Conservation (phyloP, 331 rosid genomes). For the Prunus yedoensis region DNA sequence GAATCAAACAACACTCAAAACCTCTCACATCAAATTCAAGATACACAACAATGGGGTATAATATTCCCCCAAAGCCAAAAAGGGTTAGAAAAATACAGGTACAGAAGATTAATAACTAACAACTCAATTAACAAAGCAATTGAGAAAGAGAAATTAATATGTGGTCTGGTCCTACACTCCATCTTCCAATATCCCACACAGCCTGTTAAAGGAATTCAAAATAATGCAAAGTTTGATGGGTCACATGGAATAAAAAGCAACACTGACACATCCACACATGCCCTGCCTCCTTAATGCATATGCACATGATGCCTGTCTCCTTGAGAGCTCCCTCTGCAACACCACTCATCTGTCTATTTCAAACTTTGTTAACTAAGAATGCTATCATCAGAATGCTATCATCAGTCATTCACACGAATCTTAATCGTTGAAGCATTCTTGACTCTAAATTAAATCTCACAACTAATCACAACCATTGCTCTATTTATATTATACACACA, state of each 20-base stretch:
- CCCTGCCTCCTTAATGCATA: constrained; percentile 63
- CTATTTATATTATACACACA: not conserved
- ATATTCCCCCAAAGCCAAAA: constrained; percentile 11
- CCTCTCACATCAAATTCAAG: constrained; percentile 20
- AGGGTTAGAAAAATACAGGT: not conserved
- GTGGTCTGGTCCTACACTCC: constrained; percentile 45
- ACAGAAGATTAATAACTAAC: not conserved
- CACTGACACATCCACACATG: constrained; percentile 90
- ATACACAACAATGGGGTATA: constrained; percentile 14
- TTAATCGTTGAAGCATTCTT: not conserved
- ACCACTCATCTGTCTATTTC: constrained; percentile 15
- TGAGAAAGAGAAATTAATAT: constrained; percentile 25
- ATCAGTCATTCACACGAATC: not conserved
- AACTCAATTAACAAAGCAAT: constrained; percentile 2
- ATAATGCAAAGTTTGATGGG: constrained; percentile 60
- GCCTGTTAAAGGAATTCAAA: constrained; percentile 67
- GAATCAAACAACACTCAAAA: too few species aligned
- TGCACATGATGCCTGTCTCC: constrained; percentile 74
- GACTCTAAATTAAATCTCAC: not conserved
- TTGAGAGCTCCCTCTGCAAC: constrained; percentile 22
- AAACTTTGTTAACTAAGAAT: constrained; percentile 33
- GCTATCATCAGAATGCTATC: too few species aligned
- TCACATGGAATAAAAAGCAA: constrained; percentile 83
- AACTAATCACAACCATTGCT: not conserved
- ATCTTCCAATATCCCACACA: constrained; percentile 46